Evolutionary conservation across 179 eudicot genomes (phyloP).

Genomic region (Camellia oleifera): DNA sequence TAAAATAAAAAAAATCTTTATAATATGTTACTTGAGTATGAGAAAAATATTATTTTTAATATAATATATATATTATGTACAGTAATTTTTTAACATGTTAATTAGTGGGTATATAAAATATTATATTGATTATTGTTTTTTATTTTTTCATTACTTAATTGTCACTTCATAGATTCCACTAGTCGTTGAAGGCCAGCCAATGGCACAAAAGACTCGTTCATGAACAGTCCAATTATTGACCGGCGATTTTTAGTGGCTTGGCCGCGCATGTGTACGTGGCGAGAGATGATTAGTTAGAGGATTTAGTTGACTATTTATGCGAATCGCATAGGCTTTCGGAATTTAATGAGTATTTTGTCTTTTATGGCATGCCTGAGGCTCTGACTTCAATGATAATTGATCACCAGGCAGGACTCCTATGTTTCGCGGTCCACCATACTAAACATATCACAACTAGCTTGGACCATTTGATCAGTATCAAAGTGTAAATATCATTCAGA

Average conservation of each 20-base stretch:
- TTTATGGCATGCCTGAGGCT: not conserved
- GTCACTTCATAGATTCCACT: not conserved
- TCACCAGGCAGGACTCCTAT: not conserved
- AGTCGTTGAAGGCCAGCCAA: too few relatives aligned
- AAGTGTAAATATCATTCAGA: too few relatives aligned
- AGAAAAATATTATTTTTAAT: too few relatives aligned
- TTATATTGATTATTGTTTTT: too few relatives aligned
- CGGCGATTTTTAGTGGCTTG: not conserved
- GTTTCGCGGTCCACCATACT: too few relatives aligned
- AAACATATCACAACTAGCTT: too few relatives aligned
- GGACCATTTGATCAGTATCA: too few relatives aligned
- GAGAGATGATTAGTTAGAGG: not conserved
- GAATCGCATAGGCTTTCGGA: not conserved
- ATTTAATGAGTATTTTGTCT: not conserved
- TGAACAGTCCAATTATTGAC: not conserved
- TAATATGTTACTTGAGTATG: too few relatives aligned
- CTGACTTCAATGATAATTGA: not conserved
- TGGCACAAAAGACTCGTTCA: not conserved
- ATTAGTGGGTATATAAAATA: too few relatives aligned
- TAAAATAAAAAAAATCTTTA: too few relatives aligned
- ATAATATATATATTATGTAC: too few relatives aligned
- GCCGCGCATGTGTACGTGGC: slow-evolving; percentile 10
- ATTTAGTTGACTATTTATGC: not conserved
- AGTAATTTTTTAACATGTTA: too few relatives aligned
- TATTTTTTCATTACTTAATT: not conserved